These are phyloP conservation scores for Phytopythium montanum DNA, from an alignment of 352 stramenopile species.

Conservation along the genomic window DNA sequence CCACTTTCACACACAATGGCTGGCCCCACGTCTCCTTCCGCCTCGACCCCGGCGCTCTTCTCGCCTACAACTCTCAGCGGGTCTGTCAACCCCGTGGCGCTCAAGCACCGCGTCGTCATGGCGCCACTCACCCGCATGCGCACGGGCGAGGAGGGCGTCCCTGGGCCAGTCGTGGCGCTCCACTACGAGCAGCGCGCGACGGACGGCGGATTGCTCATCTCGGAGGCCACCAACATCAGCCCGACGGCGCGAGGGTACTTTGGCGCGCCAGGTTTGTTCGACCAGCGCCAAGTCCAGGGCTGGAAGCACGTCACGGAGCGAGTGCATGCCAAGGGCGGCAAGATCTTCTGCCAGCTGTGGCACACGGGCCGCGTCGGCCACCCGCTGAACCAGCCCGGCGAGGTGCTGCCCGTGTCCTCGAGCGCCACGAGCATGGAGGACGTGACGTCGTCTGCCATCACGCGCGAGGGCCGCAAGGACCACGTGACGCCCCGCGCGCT, in stretches of 20 bases:
- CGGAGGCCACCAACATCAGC: constrained; percentile 58
- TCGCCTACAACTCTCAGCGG: constrained; percentile 41
- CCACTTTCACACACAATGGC: neutral
- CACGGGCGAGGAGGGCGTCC: constrained; percentile 29
- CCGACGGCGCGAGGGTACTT: constrained; percentile 34
- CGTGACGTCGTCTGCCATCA: constrained; percentile 24
- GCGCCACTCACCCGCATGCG: constrained; percentile 52
- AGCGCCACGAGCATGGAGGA: constrained; percentile 28
- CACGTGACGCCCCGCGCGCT: constrained; percentile 60
- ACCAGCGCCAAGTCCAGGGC: constrained; percentile 35
- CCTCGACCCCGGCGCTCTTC: constrained; percentile 23
- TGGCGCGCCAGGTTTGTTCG: constrained; percentile 51
- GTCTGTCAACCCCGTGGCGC: constrained; percentile 23
- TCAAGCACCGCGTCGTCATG: constrained; percentile 70
- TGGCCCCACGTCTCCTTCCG: neutral
- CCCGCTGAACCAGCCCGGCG: constrained; percentile 40
- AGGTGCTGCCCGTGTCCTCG: constrained; percentile 41
- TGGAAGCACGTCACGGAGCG: constrained; percentile 62
- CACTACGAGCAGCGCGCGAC: constrained; percentile 70
- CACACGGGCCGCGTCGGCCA: constrained; percentile 73
- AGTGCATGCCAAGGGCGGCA: constrained; percentile 74
- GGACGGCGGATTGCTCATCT: constrained; percentile 49
- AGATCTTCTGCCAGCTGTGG: constrained; percentile 85
- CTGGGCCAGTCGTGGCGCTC: constrained; percentile 25
- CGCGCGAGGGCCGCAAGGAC: constrained; percentile 24